phyloP scores from a whole-genome alignment of 805 yeast species.

The Ogataea minuta region DNA sequence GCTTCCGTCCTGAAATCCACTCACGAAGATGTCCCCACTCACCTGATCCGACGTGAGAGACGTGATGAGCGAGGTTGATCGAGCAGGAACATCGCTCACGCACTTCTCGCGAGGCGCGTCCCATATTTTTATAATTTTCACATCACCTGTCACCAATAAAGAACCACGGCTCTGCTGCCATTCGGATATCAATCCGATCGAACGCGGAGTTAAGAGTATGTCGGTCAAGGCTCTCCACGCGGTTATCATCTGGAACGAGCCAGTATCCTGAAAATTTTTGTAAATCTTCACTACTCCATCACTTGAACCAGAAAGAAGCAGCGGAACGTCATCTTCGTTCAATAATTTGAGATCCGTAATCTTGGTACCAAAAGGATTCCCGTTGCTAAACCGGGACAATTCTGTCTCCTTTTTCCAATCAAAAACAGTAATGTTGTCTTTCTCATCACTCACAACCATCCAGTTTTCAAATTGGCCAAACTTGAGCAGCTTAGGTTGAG shows the following conservation, averaged over 20 bases:
- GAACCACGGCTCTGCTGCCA: conserved; percentile 98
- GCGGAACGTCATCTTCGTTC: conserved; percentile 89
- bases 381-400: conserved; percentile 71
- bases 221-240: conserved; percentile 95
- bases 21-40: conserved; percentile 84
- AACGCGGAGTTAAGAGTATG: conserved; percentile 72
- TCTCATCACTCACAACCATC: conserved; percentile 76
- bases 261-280: conserved; percentile 63
- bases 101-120: conserved; percentile 94
- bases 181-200: conserved; percentile 81
- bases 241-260: conserved; percentile 61
- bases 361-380: conserved; percentile 83
- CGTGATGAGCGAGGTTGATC: conserved; percentile 86
- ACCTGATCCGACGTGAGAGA: conserved; percentile 93
- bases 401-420: conserved; percentile 72
- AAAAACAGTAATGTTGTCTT: conserved; percentile 80
- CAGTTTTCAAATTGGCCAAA: conserved; percentile 92
- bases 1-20: conserved; percentile 91
- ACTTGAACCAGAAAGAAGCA: conserved; percentile 82
- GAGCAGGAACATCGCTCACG: conserved; percentile 82
- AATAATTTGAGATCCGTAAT: conserved; percentile 82
- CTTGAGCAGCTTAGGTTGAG: conserved; percentile 75
- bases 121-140: conserved; percentile 88
- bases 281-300: conserved; percentile 93
- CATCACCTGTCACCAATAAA: conserved; percentile 90